These are phyloP conservation scores for Abrus pulchellus DNA, from an alignment of 306 rosid genomes.

Conservation along the genomic window DNA sequence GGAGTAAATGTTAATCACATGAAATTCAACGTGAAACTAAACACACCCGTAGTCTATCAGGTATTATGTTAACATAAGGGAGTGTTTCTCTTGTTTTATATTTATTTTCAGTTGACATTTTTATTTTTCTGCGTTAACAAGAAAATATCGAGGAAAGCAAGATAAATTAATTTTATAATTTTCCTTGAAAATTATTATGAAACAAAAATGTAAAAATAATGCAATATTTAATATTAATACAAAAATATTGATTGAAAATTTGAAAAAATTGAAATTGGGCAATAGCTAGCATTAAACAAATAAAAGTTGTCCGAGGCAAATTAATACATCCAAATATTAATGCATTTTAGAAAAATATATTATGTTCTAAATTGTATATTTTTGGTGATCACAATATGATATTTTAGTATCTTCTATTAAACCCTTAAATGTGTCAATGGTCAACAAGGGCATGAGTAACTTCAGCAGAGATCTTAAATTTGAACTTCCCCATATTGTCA, in stretches of 20 bases:
- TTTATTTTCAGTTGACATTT: neutral
- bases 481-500: neutral
- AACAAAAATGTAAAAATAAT: neutral
- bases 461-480: neutral
- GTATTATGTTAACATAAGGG: no score
- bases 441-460: neutral
- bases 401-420: neutral
- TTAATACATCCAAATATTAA: neutral
- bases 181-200: neutral
- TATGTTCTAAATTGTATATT: neutral
- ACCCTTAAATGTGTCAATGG: no score
- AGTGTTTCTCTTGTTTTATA: no score
- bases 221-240: no score
- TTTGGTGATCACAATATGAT: neutral
- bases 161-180: neutral
- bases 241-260: no score
- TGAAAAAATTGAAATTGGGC: no score
- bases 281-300: no score
- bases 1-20: no score
- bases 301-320: constrained; percentile 7
- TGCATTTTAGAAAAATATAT: constrained; percentile 17
- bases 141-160: neutral
- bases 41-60: no score
- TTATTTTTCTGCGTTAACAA: neutral
- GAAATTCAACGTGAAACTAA: no score